Conservation (phyloP, 2,329 filamentous ascomycete genomes). For the Rhinocladiella mackenziei region DNA sequence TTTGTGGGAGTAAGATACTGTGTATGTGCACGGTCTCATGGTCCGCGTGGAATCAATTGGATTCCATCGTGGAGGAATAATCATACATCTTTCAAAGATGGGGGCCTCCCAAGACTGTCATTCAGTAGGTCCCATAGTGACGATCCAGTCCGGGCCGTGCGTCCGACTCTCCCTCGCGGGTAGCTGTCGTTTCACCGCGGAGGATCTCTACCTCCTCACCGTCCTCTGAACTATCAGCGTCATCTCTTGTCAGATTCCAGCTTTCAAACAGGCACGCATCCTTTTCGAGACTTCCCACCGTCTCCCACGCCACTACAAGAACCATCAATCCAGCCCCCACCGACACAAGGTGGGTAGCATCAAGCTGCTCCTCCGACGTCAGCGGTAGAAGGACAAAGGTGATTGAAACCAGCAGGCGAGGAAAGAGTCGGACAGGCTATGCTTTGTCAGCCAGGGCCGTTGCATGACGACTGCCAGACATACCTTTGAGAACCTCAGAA, state of each 20-base stretch:
- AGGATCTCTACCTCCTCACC: conserved; percentile 3
- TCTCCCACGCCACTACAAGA: conserved; percentile 46
- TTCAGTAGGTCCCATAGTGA: no score
- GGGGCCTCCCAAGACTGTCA: no score
- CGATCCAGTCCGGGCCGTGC: no score
- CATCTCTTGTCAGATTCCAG: conserved; percentile 11
- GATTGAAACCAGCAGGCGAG: conserved; percentile 9
- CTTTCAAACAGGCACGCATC: conserved; percentile 13
- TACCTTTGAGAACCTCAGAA: conserved; percentile 9
- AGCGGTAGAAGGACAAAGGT: conserved; percentile 13
- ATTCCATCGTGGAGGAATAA: no score
- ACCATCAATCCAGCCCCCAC: conserved; percentile 45
- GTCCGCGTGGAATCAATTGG: no score
- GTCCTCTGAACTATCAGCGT: conserved; percentile 1
- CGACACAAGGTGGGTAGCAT: conserved; percentile 39
- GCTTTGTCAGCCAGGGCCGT: no score
- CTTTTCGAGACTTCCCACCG: conserved; percentile 22
- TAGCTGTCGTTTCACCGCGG: no score
- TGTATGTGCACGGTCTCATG: no score
- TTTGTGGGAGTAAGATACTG: no score
- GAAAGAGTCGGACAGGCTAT: conserved; percentile 6
- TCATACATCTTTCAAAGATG: no score
- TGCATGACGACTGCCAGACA: no score
- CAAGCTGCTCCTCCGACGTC: conserved; percentile 25
- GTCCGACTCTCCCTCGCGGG: no score